These are phyloP conservation scores for Phytopythium aichiense DNA, from an alignment of 352 stramenopile genomes.

Conservation along the genomic window DNA sequence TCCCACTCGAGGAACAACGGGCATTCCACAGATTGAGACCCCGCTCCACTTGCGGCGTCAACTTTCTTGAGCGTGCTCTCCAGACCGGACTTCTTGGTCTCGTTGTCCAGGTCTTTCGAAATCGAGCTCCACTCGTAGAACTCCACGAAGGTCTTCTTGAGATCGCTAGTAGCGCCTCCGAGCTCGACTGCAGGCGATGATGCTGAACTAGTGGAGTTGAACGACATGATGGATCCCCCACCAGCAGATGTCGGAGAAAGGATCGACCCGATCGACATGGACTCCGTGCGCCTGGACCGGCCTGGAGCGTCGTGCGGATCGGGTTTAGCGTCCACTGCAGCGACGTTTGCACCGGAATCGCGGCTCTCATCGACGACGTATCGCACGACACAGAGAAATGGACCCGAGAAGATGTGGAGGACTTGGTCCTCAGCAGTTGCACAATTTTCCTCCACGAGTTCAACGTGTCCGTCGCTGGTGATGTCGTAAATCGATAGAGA, in stretches of 20 bases:
- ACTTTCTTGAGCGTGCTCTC: slow-evolving; percentile 20
- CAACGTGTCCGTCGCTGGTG: slow-evolving; percentile 29
- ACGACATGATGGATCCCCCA: slow-evolving; percentile 19
- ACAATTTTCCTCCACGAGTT: slow-evolving; percentile 52
- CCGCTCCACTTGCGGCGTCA: slow-evolving; percentile 5
- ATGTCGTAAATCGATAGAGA: slow-evolving; percentile 34
- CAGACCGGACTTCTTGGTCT: slow-evolving; percentile 6
- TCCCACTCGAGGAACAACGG: slow-evolving; percentile 68
- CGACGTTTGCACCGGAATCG: not conserved
- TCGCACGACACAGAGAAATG: slow-evolving; percentile 59
- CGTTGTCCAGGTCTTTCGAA: not conserved
- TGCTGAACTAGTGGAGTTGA: slow-evolving; percentile 13
- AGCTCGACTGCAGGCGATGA: slow-evolving; percentile 11
- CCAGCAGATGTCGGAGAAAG: slow-evolving; percentile 21
- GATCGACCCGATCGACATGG: slow-evolving; percentile 44
- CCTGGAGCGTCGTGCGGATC: slow-evolving; percentile 30
- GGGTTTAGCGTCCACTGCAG: slow-evolving; percentile 5
- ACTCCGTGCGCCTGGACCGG: slow-evolving; percentile 46
- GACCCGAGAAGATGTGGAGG: slow-evolving; percentile 67
- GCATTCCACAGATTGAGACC: slow-evolving; percentile 29
- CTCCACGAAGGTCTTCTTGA: slow-evolving; percentile 59
- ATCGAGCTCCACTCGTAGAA: slow-evolving; percentile 64
- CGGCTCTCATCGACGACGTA: slow-evolving; percentile 29
- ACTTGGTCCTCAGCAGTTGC: slow-evolving; percentile 46
- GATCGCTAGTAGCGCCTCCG: slow-evolving; percentile 23